These are phyloP conservation scores for Septoria linicola DNA, from an alignment of 2,329 filamentous ascomycete genomes.

Conservation along the genomic window DNA sequence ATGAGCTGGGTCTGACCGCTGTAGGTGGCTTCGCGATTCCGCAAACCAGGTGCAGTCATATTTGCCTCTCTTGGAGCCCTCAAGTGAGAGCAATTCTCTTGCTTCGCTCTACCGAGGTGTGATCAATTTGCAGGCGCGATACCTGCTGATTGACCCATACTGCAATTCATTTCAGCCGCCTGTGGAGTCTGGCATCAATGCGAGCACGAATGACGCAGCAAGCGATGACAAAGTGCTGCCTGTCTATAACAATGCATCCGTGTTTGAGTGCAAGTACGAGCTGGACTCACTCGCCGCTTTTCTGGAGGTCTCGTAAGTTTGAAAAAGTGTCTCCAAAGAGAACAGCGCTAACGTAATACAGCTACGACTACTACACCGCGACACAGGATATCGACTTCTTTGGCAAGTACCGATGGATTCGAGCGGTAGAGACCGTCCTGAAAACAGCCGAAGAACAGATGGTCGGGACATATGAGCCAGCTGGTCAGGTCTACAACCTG, in stretches of 20 bases:
- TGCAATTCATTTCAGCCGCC: conserved; percentile 56
- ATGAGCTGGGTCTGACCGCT: too few relatives aligned
- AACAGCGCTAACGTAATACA: conserved; percentile 4
- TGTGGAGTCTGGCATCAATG: conserved; percentile 46
- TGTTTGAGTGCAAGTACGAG: conserved; percentile 57
- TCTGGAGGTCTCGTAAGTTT: conserved; percentile 45
- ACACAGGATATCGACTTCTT: conserved; percentile 52
- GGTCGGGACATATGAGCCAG: conserved; percentile 48
- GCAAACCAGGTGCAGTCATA: conserved; percentile 73
- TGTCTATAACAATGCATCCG: conserved; percentile 43
- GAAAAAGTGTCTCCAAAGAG: background rate
- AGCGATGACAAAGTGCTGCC: conserved; percentile 47
- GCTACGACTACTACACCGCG: conserved; percentile 49
- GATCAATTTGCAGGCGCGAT: conserved; percentile 70
- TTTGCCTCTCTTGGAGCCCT: conserved; percentile 58
- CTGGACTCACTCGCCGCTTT: conserved; percentile 55
- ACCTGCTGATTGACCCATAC: conserved; percentile 60
- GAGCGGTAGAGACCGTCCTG: conserved; percentile 47
- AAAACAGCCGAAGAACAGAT: conserved; percentile 49
- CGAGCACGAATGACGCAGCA: conserved; percentile 41
- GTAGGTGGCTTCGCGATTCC: conserved; percentile 50
- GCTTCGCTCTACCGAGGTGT: conserved; percentile 68
- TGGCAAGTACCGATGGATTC: conserved; percentile 48
- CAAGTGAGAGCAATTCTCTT: conserved; percentile 56
- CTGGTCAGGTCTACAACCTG: conserved; percentile 46